Base-by-base conservation (phyloP, 2,329 filamentous ascomycete genomes). In the Cladosporium colombiae region DNA sequence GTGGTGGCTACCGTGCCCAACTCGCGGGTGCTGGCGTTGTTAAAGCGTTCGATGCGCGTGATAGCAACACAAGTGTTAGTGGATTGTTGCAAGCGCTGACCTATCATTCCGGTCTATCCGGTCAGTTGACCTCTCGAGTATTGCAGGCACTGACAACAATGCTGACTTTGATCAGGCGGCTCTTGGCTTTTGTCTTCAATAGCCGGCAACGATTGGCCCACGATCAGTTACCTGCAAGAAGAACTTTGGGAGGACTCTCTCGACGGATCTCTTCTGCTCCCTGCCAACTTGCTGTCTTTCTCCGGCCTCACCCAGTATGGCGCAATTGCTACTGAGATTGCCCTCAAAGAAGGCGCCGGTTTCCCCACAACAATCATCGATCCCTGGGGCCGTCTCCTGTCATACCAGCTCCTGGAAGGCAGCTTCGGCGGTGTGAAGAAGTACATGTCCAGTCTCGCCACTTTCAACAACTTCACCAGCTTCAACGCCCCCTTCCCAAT, bases 171-270 rank as follows among this genome's bases (percentile, higher is more conserved):
- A 11, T 78, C 76, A 55, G 80, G 81, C 29, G 81, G 82, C 46
- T 70, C 73, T 2, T 83, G 81, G 82, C 73, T 83, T n/a, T 69
- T 83, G 1, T 78, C 78, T 3, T 81, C 81, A 2, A 63, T 83
- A 21, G 76, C 78, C 13, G 81, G 79, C 8, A 82, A 82, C 71
- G 80, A 82, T 67, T 82, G 78, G 71, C 79, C 80, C 1, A 82
- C 80, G 1, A 75, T 83, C 59, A 77, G 76, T 4, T 74, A 73
- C 33, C 71, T 84, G 6, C 71, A 74, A 31, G 71, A 77, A 18
- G 75, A 72, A 14, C 70, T 82, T 2, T 84, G 81, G 81, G 71
- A 77, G 29, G 44, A 71, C n/a, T 74, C 75, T 1, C 79, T 83
- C 65, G 65, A 74, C 49, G 72, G 79, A 53, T 77, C 73, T 66